Evolutionary conservation across 805 yeast species (phyloP), one percentile per base, ranked within the genome.

Genomic region (Nematodospora valgi): DNA sequence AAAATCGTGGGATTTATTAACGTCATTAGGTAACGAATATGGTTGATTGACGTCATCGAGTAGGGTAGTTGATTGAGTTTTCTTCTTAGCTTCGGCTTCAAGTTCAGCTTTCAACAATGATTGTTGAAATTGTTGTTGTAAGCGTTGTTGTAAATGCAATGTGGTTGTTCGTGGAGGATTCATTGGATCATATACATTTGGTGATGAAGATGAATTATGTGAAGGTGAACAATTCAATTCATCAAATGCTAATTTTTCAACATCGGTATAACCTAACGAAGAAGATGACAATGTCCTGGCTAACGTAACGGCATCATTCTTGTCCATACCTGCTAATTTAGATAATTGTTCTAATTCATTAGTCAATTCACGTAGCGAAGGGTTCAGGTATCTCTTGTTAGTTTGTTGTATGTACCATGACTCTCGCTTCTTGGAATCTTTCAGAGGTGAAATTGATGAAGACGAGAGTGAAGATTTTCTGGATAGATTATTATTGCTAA

Each of bases 241-340:
- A 37, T 60, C 64, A 30, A 67, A 58, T 5, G 68, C 73, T 23
- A 62, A 58, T 41, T 54, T 66, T 48, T 74, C 80, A 4, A 70
- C 66, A 35, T 68, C 72, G 9, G 78, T 72, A 44, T 70, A 69
- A 9, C 84, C 83, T 19, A 82, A 64, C 0, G 86, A 76, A 0
- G 83, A 73, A 30, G 86, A 73, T 2, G 91, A 82, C 32, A 87
- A 67, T 1, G 93, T 79, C 49, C 94, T 67, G 0, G 95, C 96
- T 37, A 86, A 65, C 0, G 94, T 78, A 4, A 82, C 81, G 0
- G 95, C 94, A 62, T 86, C 94, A 25, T 80, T 74, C 4, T 87
- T 80, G 35, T 78, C 81, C 57, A 85, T 61, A 0, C 94, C 93
- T 0, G 91, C 95, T 58, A 79, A 66, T 44, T 80, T 82, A 0